Conservation (phyloP, 768 basidiomycete species). For the Leccinellum albellum region DNA sequence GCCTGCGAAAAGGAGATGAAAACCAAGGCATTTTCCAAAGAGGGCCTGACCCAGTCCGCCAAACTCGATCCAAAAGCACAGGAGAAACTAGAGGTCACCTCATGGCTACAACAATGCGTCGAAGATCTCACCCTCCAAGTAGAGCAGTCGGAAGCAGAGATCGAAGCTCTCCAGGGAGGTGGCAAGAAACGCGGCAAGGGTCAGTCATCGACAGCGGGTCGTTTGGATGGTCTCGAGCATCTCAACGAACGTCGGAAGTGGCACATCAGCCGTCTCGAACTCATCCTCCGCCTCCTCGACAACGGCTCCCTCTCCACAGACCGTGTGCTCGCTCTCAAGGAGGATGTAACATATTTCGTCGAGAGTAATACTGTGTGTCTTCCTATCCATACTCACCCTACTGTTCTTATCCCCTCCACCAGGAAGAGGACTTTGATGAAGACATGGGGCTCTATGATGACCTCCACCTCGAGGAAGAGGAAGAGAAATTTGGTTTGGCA, state of each 20-base stretch:
- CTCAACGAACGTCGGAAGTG: slow-evolving; percentile 93
- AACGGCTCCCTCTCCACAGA: slow-evolving; percentile 88
- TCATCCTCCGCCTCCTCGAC: slow-evolving; percentile 88
- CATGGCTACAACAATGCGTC: slow-evolving; percentile 85
- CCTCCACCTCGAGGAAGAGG: slow-evolving; percentile 94
- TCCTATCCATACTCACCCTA: slow-evolving; percentile 2
- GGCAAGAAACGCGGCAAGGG: slow-evolving; percentile 85
- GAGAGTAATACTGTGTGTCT: slow-evolving; percentile 87
- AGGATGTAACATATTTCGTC: slow-evolving; percentile 95
- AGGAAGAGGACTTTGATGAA: slow-evolving; percentile 98
- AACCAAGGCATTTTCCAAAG: slow-evolving; percentile 99
- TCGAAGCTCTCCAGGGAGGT: slow-evolving; percentile 75
- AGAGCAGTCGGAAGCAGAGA: slow-evolving; percentile 91
- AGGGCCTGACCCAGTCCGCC: slow-evolving; percentile 90
- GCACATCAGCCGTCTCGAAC: slow-evolving; percentile 90
- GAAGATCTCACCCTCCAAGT: slow-evolving; percentile 92
- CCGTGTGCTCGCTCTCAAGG: slow-evolving; percentile 76
- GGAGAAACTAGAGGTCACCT: slow-evolving; percentile 85
- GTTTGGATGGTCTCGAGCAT: slow-evolving; percentile 78
- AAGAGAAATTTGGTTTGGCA: slow-evolving; percentile 84
- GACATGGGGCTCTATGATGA: slow-evolving; percentile 98
- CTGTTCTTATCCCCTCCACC: slow-evolving; percentile 19
- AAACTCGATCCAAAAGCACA: slow-evolving; percentile 97
- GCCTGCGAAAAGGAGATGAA: slow-evolving; percentile 99
- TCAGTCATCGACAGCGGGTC: slow-evolving; percentile 58